phyloP scores from a whole-genome alignment of 257 asterid species.

The Euphrasia confusa region DNA sequence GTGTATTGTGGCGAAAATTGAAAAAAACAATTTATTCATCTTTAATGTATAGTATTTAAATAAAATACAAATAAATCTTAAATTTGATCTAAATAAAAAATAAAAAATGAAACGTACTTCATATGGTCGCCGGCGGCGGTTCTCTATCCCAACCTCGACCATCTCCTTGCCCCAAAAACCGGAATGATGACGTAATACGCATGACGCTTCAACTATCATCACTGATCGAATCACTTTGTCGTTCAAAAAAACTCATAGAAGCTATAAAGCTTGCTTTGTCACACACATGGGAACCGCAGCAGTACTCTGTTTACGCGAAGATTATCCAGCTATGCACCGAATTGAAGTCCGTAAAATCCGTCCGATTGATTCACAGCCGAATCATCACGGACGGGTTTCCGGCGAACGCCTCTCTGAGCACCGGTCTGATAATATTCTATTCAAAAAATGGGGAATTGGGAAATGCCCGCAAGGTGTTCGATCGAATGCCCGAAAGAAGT shows the following conservation, averaged over 20 bases:
- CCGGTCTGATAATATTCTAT: conserved; percentile 46
- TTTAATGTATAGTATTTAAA: no score
- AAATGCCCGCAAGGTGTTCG: conserved; percentile 39
- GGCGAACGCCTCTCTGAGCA: conserved; percentile 30
- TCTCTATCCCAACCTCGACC: no score
- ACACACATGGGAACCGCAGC: conserved; percentile 17
- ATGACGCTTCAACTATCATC: conserved; percentile 18
- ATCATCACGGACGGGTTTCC: conserved; percentile 32
- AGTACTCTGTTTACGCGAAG: conserved; percentile 39
- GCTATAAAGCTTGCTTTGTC: conserved; percentile 23
- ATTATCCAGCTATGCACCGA: conserved; percentile 40
- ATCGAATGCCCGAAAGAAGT: conserved; percentile 32
- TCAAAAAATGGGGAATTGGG: conserved; percentile 31
- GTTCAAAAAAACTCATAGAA: conserved; percentile 25
- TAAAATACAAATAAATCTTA: no score
- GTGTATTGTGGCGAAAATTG: no score
- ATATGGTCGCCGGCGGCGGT: no score
- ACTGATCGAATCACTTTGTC: conserved; percentile 26
- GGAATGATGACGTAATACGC: not conserved
- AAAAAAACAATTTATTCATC: no score
- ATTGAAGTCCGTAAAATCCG: conserved; percentile 28
- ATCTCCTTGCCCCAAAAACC: no score
- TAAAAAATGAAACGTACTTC: no score
- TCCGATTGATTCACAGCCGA: conserved; percentile 36
- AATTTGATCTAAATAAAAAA: no score